These are phyloP conservation scores for Phialocephala subalpina DNA, from an alignment of 2,329 filamentous ascomycete species.

Conservation along the genomic window DNA sequence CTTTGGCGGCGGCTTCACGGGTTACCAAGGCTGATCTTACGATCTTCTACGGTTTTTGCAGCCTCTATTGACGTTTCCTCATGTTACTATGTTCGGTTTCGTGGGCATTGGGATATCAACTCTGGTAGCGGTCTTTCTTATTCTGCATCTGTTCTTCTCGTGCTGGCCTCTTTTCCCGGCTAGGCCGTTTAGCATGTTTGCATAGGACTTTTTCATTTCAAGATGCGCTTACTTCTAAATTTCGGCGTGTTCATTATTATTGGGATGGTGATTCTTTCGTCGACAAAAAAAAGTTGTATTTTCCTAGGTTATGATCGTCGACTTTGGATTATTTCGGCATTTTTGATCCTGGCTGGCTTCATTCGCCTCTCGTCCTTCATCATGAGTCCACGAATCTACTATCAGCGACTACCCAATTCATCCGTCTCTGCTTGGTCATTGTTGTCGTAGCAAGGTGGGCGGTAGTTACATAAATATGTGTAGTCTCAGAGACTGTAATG, in stretches of 20 bases:
- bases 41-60: conserved; percentile 1
- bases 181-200: conserved; percentile 40
- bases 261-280: conserved; percentile 42
- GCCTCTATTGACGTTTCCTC: conserved; percentile 25
- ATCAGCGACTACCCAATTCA: conserved; percentile 47
- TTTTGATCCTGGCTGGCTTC: conserved; percentile 40
- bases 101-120: conserved; percentile 37
- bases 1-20: conserved; percentile 66
- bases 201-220: conserved; percentile 43
- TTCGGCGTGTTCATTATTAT: conserved; percentile 40
- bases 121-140: conserved; percentile 34
- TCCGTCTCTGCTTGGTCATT: conserved; percentile 36
- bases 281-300: conserved; percentile 45
- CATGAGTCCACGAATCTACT: conserved; percentile 48
- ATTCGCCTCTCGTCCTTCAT: conserved; percentile 42
- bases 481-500: conserved; percentile 36
- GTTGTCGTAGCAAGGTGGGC: conserved; percentile 28
- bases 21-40: conserved; percentile 64
- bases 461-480: conserved; percentile 32
- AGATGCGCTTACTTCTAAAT: conserved; percentile 38
- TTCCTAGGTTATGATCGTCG: conserved; percentile 42
- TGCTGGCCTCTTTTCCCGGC: conserved; percentile 34
- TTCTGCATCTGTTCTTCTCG: conserved; percentile 36
- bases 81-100: conserved; percentile 32
- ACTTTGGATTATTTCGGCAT: conserved; percentile 38